These are phyloP conservation scores for Pythium phragmiticola DNA, from an alignment of 352 stramenopile species.

Conservation along the genomic window DNA sequence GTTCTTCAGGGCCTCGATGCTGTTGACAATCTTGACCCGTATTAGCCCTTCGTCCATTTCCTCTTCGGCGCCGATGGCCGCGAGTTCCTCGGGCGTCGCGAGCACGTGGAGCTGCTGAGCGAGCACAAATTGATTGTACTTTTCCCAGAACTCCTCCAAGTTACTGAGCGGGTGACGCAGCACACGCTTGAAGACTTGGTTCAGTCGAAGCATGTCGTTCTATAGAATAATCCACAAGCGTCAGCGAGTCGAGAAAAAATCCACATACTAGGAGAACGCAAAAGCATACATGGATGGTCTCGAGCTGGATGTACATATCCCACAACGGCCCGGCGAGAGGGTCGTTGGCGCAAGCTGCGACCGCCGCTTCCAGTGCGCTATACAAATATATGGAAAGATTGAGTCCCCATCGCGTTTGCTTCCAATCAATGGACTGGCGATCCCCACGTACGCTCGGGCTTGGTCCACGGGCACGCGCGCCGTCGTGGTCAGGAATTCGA, in stretches of 20 bases:
- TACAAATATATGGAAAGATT: slow-evolving; percentile 9
- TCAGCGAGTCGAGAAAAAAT: not conserved
- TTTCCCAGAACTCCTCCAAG: slow-evolving; percentile 82
- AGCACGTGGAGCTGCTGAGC: slow-evolving; percentile 64
- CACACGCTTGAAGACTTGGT: slow-evolving; percentile 80
- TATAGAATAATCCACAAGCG: slow-evolving; percentile 23
- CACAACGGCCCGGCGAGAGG: slow-evolving; percentile 67
- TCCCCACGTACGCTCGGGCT: slow-evolving; percentile 41
- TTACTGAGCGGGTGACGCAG: slow-evolving; percentile 72
- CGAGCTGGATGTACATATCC: slow-evolving; percentile 77
- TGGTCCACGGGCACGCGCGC: slow-evolving; percentile 59
- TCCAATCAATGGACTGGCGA: slow-evolving; percentile 1
- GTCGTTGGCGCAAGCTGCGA: slow-evolving; percentile 60
- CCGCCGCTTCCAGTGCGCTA: slow-evolving; percentile 53
- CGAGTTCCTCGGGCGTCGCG: slow-evolving; percentile 62
- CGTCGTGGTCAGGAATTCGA: slow-evolving; percentile 70
- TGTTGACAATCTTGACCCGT: slow-evolving; percentile 83
- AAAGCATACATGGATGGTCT: slow-evolving; percentile 67
- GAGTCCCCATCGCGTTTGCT: not conserved
- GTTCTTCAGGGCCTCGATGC: slow-evolving; percentile 70
- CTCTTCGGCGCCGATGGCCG: slow-evolving; percentile 44
- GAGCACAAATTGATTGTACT: slow-evolving; percentile 84
- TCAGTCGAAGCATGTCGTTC: slow-evolving; percentile 81
- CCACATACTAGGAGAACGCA: not conserved
- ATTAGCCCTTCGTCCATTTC: slow-evolving; percentile 81